phyloP scores from a whole-genome alignment of 1,139 yeast genomes.

The Suhomyces ambrosiae region DNA sequence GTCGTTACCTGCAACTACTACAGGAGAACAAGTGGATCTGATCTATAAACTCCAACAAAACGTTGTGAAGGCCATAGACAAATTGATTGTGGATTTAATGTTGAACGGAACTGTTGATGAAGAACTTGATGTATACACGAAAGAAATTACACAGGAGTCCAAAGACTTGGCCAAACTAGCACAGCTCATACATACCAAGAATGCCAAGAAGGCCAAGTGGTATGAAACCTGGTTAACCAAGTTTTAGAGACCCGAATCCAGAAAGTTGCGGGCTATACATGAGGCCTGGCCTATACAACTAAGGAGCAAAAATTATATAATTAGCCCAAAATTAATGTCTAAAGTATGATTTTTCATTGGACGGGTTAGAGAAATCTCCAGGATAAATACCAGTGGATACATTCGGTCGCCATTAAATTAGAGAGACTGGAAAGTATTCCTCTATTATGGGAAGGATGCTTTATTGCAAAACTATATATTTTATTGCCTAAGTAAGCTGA shows the following conservation, averaged over 20 bases:
- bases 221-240: constrained; percentile 52
- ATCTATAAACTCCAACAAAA: constrained; percentile 34
- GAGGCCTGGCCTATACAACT: too few species aligned
- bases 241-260: constrained; percentile 19
- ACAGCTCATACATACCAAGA: constrained; percentile 37
- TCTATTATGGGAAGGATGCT: too few species aligned
- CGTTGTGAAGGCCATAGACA: constrained; percentile 43
- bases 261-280: too few species aligned
- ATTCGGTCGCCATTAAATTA: too few species aligned
- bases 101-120: constrained; percentile 42
- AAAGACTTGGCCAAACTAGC: constrained; percentile 37
- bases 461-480: neutral
- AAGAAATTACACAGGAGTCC: constrained; percentile 31
- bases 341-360: too few species aligned
- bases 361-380: too few species aligned
- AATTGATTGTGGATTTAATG: constrained; percentile 51
- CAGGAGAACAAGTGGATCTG: constrained; percentile 38
- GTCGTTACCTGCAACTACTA: constrained; percentile 48
- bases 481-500: neutral
- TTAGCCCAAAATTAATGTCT: too few species aligned
- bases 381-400: too few species aligned
- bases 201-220: constrained; percentile 52
- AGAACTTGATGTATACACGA: constrained; percentile 28
- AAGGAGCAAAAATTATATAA: too few species aligned
- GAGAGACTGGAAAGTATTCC: too few species aligned